Conservation (phyloP, 257 asterid species). For the Ballota nigra region DNA sequence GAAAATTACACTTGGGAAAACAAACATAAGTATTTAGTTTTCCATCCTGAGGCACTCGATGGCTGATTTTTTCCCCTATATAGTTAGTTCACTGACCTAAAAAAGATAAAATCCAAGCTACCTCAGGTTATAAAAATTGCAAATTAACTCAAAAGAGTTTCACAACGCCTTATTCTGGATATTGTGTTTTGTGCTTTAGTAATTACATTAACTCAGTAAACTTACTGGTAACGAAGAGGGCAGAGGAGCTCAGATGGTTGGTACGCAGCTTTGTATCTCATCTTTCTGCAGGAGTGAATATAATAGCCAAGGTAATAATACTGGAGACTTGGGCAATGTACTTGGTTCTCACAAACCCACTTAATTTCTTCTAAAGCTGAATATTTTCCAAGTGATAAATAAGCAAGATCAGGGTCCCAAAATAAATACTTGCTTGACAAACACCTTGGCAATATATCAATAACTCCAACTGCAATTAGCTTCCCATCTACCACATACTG, state of each 20-base stretch:
- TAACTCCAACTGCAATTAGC: constrained; percentile 91
- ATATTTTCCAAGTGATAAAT: constrained; percentile 83
- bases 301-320: constrained; percentile 97
- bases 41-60: background rate
- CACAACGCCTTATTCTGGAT: background rate
- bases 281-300: constrained; percentile 93
- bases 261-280: constrained; percentile 96
- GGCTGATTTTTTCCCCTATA: background rate
- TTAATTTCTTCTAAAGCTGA: constrained; percentile 87
- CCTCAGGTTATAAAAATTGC: constrained; percentile 4
- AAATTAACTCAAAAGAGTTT: background rate
- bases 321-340: constrained; percentile 77
- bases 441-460: constrained; percentile 92
- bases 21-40: background rate
- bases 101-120: constrained; percentile 3
- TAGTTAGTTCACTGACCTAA: background rate
- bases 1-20: background rate
- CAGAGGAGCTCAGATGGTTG: constrained; percentile 97
- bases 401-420: constrained; percentile 97
- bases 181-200: background rate
- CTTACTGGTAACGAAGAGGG: constrained; percentile 92
- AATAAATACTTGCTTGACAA: constrained; percentile 95
- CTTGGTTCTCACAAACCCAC: constrained; percentile 74
- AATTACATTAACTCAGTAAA: constrained; percentile 26
- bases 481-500: constrained; percentile 88